Base-by-base conservation (phyloP, 2,329 filamentous ascomycete species). In the Keithomyces neogunnii region DNA sequence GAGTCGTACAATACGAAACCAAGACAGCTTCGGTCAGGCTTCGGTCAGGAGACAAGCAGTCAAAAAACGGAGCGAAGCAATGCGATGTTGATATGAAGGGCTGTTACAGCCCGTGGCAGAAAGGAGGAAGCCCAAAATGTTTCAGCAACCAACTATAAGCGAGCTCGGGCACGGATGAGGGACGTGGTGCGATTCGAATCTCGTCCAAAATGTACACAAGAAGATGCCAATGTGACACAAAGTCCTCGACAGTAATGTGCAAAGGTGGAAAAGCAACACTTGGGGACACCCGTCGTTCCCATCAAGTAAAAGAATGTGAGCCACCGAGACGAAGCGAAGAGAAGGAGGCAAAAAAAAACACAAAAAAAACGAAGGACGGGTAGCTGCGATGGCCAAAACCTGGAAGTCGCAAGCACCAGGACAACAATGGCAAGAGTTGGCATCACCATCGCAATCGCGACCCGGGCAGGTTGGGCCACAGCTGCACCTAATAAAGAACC, bases 151-250 rank as follows among this genome's bases (percentile, higher is more conserved):
- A 29, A 30, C 7, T 44, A 7, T 30, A 44, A 44, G 40, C 40
- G 40, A 44, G 30, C 5, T 30, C 40, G 3, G n/a, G 30, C 6
- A 30, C 28, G 40, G 19, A 44, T 30, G 40, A 30, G 40, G 26
- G 28, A 30, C 26, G 35, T 42, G 6, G 42, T 51, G n/a, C 19
- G 44, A 39, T 47, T 7, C 31, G 19, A 19, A 26, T 11, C 38
- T 30, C 47, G 47, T 44, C 47, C 51, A 50, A 52, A 52, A 50
- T 30, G 42, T 11, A 44, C 36, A 50, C 40, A 30, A 30, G 28
- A 26, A 7, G 9, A 44, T 13, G 7, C 8, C 48, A 50, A 9
- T n/a, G 51, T 40, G 32, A 36, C 9, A 49, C 40, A 49, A 19
- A 46, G 51, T 5, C 45, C 33, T 49, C 35, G 42, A 36, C 28